Evolutionary conservation across 345 rosid species (phyloP), one percentile per base, ranked within the genome.

Genomic region (Boechera retrofracta): DNA sequence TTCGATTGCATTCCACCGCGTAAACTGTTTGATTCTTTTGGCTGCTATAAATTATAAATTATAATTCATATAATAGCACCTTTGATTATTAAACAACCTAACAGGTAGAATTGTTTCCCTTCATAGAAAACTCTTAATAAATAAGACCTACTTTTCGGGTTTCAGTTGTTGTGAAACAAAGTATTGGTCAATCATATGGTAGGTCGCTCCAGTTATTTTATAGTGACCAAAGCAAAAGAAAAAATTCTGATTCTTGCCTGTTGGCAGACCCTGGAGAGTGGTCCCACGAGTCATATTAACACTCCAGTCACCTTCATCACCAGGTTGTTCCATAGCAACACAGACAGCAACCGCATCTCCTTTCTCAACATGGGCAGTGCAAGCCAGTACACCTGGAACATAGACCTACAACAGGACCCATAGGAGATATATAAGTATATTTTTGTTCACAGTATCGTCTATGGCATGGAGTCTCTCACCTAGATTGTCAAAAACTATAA

Each of bases 351-450:
- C 96, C 29, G 35, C 58, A 74, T 92, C 98, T 67, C 99, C 99
- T 85, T 85, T 84, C 85, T 95, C 99, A 16, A 92, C 99, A 89
- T 86, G 97, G 51, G 98, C 88, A 78, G 96, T 92, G 79, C 99
- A 92, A 67, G 98, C 99, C 91, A 91, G 66, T 51, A 88, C 93
- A 83, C 99, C 99, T 57, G 99, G 99, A 66, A 95, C 98, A 83
- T 80, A 95, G 29, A 91, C 89, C 99, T 95, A 85, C 73, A 83
- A 73, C 54, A 72, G 52, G 57, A 81, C 28, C 45, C 75, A 59
- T 59, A 70, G 39, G 35, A 82, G 63, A 58, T 75, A 39, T 3
- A 70, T 33, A 39, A 57, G 12, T 16, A 18, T n/a, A 10, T 0
- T 5, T 21, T 6, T 7, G 4, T 42, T 60, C 55, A 18, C 31